Percentiles rank a stretch among this genome's conserved stretches.
Evolutionary conservation across 768 basidiomycete species (phyloP).

Genomic region (Serendipita sp.): DNA sequence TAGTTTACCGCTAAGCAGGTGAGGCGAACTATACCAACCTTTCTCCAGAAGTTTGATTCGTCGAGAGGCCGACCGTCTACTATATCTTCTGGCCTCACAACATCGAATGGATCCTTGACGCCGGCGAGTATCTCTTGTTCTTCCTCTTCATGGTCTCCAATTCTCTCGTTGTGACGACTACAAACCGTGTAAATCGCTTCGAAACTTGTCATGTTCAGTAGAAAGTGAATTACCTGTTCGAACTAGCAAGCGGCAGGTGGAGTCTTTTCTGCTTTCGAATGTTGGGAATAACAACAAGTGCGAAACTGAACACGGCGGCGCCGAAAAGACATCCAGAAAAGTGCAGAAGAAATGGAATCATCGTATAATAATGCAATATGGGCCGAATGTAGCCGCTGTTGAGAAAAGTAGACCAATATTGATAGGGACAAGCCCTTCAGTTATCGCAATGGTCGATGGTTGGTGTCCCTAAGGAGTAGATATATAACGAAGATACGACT

Average conservation of each 20-base stretch:
- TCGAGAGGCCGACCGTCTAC: conserved; percentile 52
- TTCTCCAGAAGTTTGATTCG: conserved; percentile 42
- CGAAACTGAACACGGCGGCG: neutral
- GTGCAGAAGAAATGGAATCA: neutral
- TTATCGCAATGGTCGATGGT: too few relatives aligned
- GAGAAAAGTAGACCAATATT: neutral
- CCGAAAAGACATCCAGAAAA: neutral
- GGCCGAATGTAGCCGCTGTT: neutral
- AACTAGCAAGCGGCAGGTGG: neutral
- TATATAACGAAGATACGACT: too few relatives aligned
- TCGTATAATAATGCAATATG: neutral
- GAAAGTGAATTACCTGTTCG: neutral
- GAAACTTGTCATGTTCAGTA: neutral
- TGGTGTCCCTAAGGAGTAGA: too few relatives aligned
- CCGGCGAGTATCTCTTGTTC: conserved; percentile 15
- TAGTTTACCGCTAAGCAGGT: neutral
- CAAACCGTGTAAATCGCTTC: neutral
- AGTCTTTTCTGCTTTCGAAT: neutral
- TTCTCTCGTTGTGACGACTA: neutral
- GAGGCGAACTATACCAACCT: conserved; percentile 16
- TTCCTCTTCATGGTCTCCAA: conserved; percentile 8
- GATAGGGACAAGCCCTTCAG: neutral
- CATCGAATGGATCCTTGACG: conserved; percentile 44
- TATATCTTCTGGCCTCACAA: conserved; percentile 55
- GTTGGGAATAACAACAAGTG: neutral